Percentiles rank a stretch among this genome's conserved stretches.
These are phyloP conservation scores for Phytophthora tubulina DNA, from an alignment of 352 stramenopile species.

Conservation along the genomic window DNA sequence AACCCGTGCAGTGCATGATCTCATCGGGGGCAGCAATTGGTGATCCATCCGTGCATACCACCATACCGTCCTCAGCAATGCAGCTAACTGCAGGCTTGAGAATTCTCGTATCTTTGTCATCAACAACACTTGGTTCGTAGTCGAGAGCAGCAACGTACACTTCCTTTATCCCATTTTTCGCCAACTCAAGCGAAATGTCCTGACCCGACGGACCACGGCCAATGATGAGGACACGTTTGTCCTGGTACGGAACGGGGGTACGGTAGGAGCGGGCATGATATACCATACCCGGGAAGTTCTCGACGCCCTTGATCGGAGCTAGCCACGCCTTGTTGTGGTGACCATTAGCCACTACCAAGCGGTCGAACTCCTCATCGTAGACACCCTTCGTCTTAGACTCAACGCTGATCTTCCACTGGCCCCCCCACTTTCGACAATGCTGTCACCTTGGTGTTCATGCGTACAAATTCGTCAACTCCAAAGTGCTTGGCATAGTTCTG, in stretches of 20 bases:
- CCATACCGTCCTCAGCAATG: background rate
- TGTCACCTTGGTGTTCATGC: background rate
- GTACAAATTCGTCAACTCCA: background rate
- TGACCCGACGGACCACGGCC: background rate
- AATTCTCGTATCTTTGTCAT: background rate
- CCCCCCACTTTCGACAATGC: background rate
- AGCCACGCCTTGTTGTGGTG: background rate
- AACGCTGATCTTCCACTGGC: background rate
- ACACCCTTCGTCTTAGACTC: background rate
- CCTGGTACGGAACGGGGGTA: background rate
- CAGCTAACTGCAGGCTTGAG: background rate
- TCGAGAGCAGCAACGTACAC: constrained; percentile 2
- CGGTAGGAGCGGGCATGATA: background rate
- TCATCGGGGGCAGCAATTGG: constrained; percentile 1
- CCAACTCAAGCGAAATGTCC: background rate
- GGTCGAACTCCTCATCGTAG: background rate
- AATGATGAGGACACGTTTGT: background rate
- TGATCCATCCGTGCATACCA: constrained; percentile 3
- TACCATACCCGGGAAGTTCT: background rate
- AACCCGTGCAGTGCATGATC: background rate
- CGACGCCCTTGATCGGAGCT: background rate
- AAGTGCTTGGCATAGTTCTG: background rate
- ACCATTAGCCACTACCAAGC: background rate
- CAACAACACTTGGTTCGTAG: background rate
- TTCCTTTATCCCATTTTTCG: background rate